Base-by-base conservation (phyloP, 441 rosid genomes). In the Aquilaria agallochum region DNA sequence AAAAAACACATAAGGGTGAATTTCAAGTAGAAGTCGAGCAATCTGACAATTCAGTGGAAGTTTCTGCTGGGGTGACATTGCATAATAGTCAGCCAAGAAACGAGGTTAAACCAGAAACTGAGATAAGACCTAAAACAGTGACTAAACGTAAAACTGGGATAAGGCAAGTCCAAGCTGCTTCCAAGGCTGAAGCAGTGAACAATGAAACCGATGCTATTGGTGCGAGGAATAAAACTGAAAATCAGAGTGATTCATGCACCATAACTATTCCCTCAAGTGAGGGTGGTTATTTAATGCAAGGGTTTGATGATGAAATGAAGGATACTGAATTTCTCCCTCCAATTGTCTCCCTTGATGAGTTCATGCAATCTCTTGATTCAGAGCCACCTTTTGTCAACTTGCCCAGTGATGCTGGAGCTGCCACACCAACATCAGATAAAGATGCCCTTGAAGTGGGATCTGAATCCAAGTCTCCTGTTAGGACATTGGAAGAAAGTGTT, bases 1-100 rank as follows among this genome's bases (percentile, higher is more conserved):
- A 75, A 82, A 93, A 93, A 80, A 90, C 98, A 27, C 98, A 93
- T 53, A 93, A 93, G 77, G 98, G 98, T 32, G 98, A 93, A 75
- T 76, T 90, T 70, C 96, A 87, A 73, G 96, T 93, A 30, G 97
- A 93, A 72, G 77, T 88, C 56, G 97, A 86, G 49, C 83, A 80
- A 53, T 71, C 68, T 53, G 91, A 93, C 60, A 67, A 60, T 63
- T 72, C 88, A 20, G 76, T 68, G 14, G 96, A 86, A 66, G 87
- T 81, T 64, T 84, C 95, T 53, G 75, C 72, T 59, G 89, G 82
- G 53, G 34, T 68, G 59, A 74, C 77, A 63, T 78, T 79, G 46
- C 68, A 68, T 8, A 55, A 60, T 55, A 77, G 2, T 50, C 75
- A 50, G 13, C 71, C 79, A 51, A 79, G 68, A 68, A 57, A 60